These are phyloP conservation scores for Solanum commersonii DNA, from an alignment of 257 asterid species.

Conservation along the genomic window DNA sequence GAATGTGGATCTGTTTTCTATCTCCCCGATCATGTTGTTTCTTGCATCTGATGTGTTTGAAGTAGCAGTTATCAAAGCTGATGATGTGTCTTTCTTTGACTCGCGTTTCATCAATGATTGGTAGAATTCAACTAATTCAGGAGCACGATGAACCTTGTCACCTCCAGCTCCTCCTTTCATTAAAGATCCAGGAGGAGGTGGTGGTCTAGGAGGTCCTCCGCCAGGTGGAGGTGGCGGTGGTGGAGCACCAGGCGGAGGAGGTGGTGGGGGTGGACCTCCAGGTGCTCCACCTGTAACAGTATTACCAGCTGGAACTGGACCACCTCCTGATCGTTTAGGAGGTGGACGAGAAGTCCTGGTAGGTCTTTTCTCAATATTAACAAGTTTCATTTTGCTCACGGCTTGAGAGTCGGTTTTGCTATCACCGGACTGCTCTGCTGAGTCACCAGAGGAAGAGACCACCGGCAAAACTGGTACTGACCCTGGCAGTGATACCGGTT, in stretches of 20 bases:
- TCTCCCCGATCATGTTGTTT: conserved; percentile 96
- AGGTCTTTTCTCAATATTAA: conserved; percentile 67
- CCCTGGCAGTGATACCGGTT: conserved; percentile 6
- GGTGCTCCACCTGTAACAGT: conserved; percentile 22
- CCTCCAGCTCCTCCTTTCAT: conserved; percentile 49
- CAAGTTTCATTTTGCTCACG: conserved; percentile 67
- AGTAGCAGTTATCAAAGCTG: conserved; percentile 49
- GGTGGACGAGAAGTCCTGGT: conserved; percentile 86
- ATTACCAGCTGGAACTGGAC: conserved; percentile 18
- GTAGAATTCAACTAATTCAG: conserved; percentile 94
- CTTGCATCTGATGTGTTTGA: conserved; percentile 69
- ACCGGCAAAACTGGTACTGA: not conserved
- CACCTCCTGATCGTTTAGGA: conserved; percentile 54
- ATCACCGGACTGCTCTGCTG: conserved; percentile 41
- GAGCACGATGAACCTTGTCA: conserved; percentile 92
- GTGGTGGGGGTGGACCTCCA: conserved; percentile 66
- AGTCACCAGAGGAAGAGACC: conserved; percentile 36
- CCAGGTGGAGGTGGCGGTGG: conserved; percentile 83
- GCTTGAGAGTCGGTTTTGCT: conserved; percentile 35
- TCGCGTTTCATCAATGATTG: conserved; percentile 90
- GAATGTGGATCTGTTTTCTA: conserved; percentile 85
- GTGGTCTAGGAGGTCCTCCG: conserved; percentile 82
- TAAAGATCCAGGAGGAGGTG: conserved; percentile 81
- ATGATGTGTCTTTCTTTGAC: conserved; percentile 69
- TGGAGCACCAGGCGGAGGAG: conserved; percentile 73